Base-by-base conservation (phyloP, 345 rosid genomes). In the Carallia pectinifolia region DNA sequence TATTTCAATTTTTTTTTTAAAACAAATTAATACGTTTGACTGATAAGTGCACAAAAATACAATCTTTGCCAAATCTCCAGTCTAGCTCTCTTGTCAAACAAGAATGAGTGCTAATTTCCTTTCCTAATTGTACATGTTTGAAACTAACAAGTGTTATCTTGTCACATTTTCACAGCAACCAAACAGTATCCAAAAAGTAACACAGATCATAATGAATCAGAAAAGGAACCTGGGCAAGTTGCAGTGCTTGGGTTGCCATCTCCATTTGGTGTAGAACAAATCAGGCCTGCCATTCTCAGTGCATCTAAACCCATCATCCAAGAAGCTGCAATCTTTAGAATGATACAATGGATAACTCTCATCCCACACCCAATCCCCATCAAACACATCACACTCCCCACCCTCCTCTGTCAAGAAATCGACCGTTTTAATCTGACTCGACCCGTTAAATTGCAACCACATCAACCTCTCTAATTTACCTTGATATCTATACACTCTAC, bases 361-460 rank as follows among this genome's bases (percentile, higher is more conserved):
- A 65, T 95, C 99, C 97, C 97, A 95, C n/a, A 90, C 87, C 99
- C 99, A 95, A 52, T 78, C 89, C 39, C 97, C 97, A 38, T 92
- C 84, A 73, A 95, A 92, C 70, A 92, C 74, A 72, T 94, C 85
- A 76, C 98, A 94, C 29, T 65, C 82, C 52, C 69, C 72, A 52
- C 93, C 90, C 61, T 77, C 81, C 50, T 82, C 78, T 31, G 81
- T 79, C 81, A 90, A 82, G 72, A 86, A 91, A 54, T 85, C 97
- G 37, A 78, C 89, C 78, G 72, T 85, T 54, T 67, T 71, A 13
- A 37, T 63, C 36, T 58, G 74, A 72, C 58, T 60, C 40, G 81
- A 69, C 61, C 64, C 82, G 69, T 85, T 81, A 53, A 81, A 34
- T 73, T 80, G 83, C 72, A 88, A 77, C 94, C 91, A 86, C 80